Evolutionary conservation across 306 rosid genomes (phyloP).

Genomic region (Carpinus fangiana): DNA sequence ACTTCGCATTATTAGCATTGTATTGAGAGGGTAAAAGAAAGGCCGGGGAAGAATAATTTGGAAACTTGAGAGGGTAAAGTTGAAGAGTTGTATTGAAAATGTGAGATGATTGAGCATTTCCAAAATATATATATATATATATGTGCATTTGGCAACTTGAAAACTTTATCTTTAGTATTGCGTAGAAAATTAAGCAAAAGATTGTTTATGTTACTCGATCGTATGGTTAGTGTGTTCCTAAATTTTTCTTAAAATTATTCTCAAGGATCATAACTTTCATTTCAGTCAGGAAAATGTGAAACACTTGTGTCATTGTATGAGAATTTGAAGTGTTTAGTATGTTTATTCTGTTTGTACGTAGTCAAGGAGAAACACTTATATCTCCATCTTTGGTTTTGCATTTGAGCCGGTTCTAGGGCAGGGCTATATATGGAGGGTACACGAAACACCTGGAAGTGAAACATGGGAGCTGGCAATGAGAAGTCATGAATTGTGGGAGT

Average conservation of each 20-base stretch:
- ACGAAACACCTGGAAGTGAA: constrained; percentile 65
- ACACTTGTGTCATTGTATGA: constrained; percentile 1
- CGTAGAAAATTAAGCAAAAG: not conserved
- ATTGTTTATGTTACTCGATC: not conserved
- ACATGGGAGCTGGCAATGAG: constrained; percentile 74
- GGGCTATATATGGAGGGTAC: constrained; percentile 87
- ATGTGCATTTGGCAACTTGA: not conserved
- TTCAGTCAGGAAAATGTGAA: not conserved
- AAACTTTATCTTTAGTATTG: not conserved
- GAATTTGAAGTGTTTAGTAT: not conserved
- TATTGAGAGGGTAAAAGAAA: not conserved
- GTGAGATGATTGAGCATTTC: not conserved
- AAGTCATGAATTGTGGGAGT: constrained; percentile 73
- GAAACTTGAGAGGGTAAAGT: not conserved
- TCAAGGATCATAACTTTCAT: not conserved
- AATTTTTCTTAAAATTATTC: not conserved
- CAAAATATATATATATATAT: no score
- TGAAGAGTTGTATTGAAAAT: not conserved
- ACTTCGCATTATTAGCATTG: no score
- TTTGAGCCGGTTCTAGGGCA: constrained; percentile 68
- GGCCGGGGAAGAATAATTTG: not conserved
- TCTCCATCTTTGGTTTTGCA: constrained; percentile 32
- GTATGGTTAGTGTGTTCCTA: not conserved
- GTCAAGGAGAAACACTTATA: no score
- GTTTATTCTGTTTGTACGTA: no score